A percentile compares a stretch with the other conserved stretches of the same genome.
These are phyloP conservation scores for Ophryocystis elektroscirrha DNA, from an alignment of 169 alveolate species.

Conservation along the genomic window DNA sequence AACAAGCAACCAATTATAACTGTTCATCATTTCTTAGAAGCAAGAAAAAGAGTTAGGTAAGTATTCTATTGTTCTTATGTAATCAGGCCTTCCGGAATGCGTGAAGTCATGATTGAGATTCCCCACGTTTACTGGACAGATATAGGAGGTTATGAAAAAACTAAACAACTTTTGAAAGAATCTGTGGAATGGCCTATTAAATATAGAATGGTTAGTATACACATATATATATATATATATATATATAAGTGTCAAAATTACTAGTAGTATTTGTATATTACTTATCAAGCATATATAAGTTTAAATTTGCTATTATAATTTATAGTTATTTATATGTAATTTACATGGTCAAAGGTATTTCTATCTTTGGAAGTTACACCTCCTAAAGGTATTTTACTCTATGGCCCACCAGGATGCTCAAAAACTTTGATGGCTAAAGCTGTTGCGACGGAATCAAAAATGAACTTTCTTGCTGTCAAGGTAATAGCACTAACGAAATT, in stretches of 20 bases:
- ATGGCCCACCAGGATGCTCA: slow-evolving; percentile 99
- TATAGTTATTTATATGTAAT: background rate
- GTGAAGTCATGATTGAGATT: slow-evolving; percentile 29
- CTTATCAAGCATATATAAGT: too few relatives aligned
- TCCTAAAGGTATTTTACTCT: slow-evolving; percentile 82
- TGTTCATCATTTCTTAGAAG: background rate
- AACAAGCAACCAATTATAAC: background rate
- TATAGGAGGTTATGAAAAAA: slow-evolving; percentile 92
- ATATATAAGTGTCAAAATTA: background rate
- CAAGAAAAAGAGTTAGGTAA: background rate
- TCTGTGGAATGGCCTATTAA: slow-evolving; percentile 91
- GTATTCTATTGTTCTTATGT: background rate
- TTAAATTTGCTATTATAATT: background rate
- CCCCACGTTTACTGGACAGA: slow-evolving; percentile 86
- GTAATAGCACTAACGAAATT: slow-evolving; percentile 3
- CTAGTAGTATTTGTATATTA: too few relatives aligned
- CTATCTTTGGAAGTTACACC: slow-evolving; percentile 58
- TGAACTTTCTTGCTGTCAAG: slow-evolving; percentile 91
- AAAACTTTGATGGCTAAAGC: slow-evolving; percentile 99
- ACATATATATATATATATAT: slow-evolving; percentile 9
- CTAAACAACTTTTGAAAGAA: slow-evolving; percentile 59
- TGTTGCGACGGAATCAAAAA: slow-evolving; percentile 85
- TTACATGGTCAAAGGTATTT: slow-evolving; percentile 17
- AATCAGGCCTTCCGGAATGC: slow-evolving; percentile 9
- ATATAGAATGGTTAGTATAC: slow-evolving; percentile 43